These are phyloP conservation scores for Paecilomyces sp. DNA, from an alignment of 2,329 filamentous ascomycete genomes.

Conservation along the genomic window DNA sequence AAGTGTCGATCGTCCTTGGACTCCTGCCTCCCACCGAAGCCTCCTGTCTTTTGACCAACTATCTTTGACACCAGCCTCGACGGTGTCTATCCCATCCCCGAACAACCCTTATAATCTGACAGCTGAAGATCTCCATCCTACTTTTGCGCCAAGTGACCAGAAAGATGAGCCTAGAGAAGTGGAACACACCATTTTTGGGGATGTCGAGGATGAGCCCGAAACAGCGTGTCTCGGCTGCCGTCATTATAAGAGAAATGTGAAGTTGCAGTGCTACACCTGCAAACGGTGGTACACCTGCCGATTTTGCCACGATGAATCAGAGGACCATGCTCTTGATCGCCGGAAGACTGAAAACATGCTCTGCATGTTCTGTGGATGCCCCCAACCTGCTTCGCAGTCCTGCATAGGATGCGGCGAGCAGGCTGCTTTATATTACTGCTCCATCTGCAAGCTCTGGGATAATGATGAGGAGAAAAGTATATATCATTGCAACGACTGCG, in stretches of 20 bases:
- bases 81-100: constrained; percentile 18
- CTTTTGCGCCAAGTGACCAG: constrained; percentile 50
- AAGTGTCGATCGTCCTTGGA: constrained; percentile 19
- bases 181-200: constrained; percentile 11
- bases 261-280: constrained; percentile 87
- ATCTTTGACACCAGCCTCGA: constrained; percentile 17
- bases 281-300: constrained; percentile 90
- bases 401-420: constrained; percentile 71
- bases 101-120: constrained; percentile 34
- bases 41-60: constrained; percentile 19
- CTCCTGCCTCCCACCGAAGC: constrained; percentile 24
- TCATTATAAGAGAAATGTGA: constrained; percentile 94
- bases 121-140: constrained; percentile 57
- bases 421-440: constrained; percentile 85
- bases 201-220: constrained; percentile 40
- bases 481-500: constrained; percentile 94
- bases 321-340: constrained; percentile 72
- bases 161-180: constrained; percentile 18
- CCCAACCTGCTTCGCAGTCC: constrained; percentile 71
- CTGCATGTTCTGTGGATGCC: constrained; percentile 87
- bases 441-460: constrained; percentile 94
- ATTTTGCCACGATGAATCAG: constrained; percentile 80
- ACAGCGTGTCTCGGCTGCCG: constrained; percentile 65
- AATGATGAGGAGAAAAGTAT: constrained; percentile 85
- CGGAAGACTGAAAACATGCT: constrained; percentile 90